A percentile compares a stretch with the other conserved stretches of the same genome.
phyloP scores from a whole-genome alignment of 441 rosid species.

The Isatis lusitanica region DNA sequence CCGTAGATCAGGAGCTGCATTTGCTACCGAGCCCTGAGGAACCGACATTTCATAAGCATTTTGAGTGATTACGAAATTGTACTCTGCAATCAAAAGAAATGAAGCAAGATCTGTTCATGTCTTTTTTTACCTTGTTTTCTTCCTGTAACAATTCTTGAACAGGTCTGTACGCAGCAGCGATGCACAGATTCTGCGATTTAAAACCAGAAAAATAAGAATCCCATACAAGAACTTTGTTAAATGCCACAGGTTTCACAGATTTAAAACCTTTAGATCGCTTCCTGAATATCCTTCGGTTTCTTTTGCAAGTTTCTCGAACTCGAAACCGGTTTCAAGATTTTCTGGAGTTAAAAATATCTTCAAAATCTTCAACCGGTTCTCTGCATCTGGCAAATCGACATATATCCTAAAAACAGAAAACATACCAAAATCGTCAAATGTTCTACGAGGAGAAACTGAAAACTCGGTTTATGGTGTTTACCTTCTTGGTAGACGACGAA shows the following conservation, averaged over 20 bases:
- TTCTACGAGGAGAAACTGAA: neutral
- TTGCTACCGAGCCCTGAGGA: constrained; percentile 43
- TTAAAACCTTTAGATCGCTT: constrained; percentile 85
- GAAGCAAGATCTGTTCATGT: neutral
- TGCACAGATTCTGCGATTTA: constrained; percentile 72
- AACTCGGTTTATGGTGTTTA: constrained; percentile 28
- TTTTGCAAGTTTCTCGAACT: constrained; percentile 64
- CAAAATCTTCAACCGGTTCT: constrained; percentile 78
- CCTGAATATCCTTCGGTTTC: constrained; percentile 91
- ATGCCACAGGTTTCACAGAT: too few relatives aligned
- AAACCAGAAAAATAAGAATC: neutral
- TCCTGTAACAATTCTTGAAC: constrained; percentile 82
- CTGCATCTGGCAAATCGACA: constrained; percentile 89
- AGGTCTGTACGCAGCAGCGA: constrained; percentile 90
- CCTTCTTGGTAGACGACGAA: constrained; percentile 95
- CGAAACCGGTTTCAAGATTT: constrained; percentile 56
- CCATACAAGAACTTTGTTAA: too few relatives aligned
- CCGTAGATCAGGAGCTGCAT: constrained; percentile 46
- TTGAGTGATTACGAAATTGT: neutral
- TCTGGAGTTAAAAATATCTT: constrained; percentile 67
- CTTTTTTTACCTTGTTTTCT: constrained; percentile 58
- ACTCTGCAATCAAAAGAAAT: neutral
- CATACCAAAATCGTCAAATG: constrained; percentile 17
- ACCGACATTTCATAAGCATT: neutral
- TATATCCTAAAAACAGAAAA: constrained; percentile 70